phyloP scores from a whole-genome alignment of 768 basidiomycete species.

The Termitomyces sp. region DNA sequence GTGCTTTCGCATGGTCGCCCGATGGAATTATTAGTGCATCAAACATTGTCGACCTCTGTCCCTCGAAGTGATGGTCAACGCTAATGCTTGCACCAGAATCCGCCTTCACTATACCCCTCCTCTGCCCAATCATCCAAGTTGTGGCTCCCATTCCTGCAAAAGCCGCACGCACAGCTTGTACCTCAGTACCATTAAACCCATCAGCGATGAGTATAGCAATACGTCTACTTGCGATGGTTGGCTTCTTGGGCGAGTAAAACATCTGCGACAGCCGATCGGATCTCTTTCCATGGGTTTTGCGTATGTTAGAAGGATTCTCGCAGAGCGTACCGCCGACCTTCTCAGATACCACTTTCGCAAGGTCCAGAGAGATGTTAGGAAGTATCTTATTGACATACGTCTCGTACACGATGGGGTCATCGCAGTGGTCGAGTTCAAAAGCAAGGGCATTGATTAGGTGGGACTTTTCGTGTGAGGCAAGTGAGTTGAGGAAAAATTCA shows the following conservation, averaged over 20 bases:
- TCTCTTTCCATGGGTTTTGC: slow-evolving; percentile 52
- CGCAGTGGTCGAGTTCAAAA: slow-evolving; percentile 84
- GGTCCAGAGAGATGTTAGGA: slow-evolving; percentile 67
- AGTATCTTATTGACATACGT: slow-evolving; percentile 55
- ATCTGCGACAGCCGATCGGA: slow-evolving; percentile 54
- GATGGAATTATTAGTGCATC: slow-evolving; percentile 79
- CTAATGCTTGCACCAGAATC: slow-evolving; percentile 28
- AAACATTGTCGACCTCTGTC: slow-evolving; percentile 77
- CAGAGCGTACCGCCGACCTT: slow-evolving; percentile 61
- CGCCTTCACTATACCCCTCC: slow-evolving; percentile 48
- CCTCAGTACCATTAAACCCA: slow-evolving; percentile 61
- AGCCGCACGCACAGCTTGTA: slow-evolving; percentile 50
- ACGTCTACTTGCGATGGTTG: slow-evolving; percentile 59
- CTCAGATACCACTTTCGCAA: slow-evolving; percentile 63
- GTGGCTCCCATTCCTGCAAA: slow-evolving; percentile 49
- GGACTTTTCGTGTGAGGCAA: slow-evolving; percentile 58
- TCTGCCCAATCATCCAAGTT: slow-evolving; percentile 60
- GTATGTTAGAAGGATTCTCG: slow-evolving; percentile 30
- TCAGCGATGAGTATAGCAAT: slow-evolving; percentile 76
- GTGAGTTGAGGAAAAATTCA: slow-evolving; percentile 81
- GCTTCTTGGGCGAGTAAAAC: slow-evolving; percentile 45
- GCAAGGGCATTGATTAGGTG: slow-evolving; percentile 67
- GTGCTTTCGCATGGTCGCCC: slow-evolving; percentile 55
- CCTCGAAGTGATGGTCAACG: slow-evolving; percentile 71
- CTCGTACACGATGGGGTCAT: slow-evolving; percentile 66